Evolutionary conservation across 768 basidiomycete species (phyloP), one percentile per base, ranked within the genome.

Genomic region (Artomyces pyxidatus): DNA sequence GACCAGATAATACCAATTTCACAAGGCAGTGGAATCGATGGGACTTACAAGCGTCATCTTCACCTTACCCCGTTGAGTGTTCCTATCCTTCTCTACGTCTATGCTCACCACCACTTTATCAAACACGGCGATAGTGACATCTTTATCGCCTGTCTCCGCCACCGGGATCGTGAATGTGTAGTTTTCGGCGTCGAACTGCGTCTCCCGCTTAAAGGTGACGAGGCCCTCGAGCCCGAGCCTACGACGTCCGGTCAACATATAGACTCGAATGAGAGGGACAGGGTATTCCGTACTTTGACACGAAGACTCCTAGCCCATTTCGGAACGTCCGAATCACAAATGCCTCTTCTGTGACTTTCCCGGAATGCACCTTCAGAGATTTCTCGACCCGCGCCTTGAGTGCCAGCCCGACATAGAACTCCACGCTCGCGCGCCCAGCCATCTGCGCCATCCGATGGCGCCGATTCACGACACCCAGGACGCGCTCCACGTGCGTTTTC

Each of bases 401-500:
- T 4, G 94, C 92, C 14, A 99, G 69, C 0, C 95, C 94, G 23
- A 97, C 93, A 59, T 96, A 98, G 57, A 98, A 99, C 66, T 99
- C 95, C 27, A 97, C 86, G 62, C 91, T 95, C 0, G 96, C 96
- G 12, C 96, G 76, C 3, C 94, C 83, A 0, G 96, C 96, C 88
- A 94, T 95, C 61, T 99, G 96, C 0, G 96, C 96, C 80, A 95
- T 87, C 23, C 95, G 78, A 63, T 99, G 95, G 16, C 94, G 77
- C 37, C 83, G 78, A 59, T 98, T 99, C 45, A 98, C 86, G 21
- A 87, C 81, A 49, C 83, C 84, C 54, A 98, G 67, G 6, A 88
- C 77, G 17, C 83, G 80, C 62, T 98, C 96, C 3, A 98, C 88
- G 58, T 91, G 83, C 12, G 77, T 64, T 63, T 93, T 91, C 0